Base-by-base conservation (phyloP, 148 eudicot genomes). In the Tetragonia tetragonoides region DNA sequence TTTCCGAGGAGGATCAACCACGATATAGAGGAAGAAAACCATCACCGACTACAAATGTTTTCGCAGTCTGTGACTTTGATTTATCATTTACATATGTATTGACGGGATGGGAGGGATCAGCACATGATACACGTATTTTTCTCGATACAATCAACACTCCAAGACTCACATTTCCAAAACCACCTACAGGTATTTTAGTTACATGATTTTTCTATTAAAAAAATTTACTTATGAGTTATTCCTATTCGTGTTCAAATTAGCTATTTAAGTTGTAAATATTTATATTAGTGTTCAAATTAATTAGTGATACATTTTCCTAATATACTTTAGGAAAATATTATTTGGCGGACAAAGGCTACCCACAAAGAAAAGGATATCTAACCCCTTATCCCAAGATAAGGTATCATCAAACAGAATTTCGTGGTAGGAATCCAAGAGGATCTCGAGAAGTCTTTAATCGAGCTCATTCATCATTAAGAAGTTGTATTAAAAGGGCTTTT, bases 401-500 rank as follows among this genome's bases (percentile, higher is more conserved):
- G 15, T 73, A 57, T 56, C 76, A 73, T 73, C 47, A 34, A 37
- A 28, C 51, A 18, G 49, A 73, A 18, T 73, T 73, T 57, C 6
- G 51, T 40, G 66, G 47, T 56, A 8, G n/a, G 14, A 28, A 72
- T 57, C 75, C n/a, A 14, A 51, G 14, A 53, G 76, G 76, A n/a
- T n/a, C 46, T 56, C 44, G 51, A 73, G 76, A 73, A 57, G n/a
- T 73, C 12, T 73, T 37, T 28, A 73, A 73, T 60, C 46, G 49
- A 16, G 47, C 65, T 15, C 46, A 73, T 56, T 73, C 76, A 11
- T 65, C 78, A 4, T 73, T 73, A 39, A 56, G 66, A 57, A 73
- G 53, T 73, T 56, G 76, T 28, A 73, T 73, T 18, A 51, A 73
- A 16, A 73, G 65, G 49, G 76, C 75, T 34, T 56, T 73, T 73